These are phyloP conservation scores for Tuber magnatum DNA, from an alignment of 495 filamentous ascomycete genomes.

Conservation along the genomic window DNA sequence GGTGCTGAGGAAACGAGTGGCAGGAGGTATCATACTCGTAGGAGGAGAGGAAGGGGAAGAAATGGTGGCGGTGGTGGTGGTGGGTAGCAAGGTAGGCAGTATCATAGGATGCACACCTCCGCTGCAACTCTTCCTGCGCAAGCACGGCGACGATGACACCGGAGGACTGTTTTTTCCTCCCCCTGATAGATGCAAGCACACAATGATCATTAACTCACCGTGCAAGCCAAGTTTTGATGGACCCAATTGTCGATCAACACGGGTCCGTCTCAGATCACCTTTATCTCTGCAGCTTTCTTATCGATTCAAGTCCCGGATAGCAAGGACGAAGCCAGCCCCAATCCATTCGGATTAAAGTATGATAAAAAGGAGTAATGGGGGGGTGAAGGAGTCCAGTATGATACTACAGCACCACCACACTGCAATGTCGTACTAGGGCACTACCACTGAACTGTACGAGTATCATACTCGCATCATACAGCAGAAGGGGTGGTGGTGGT, in stretches of 20 bases:
- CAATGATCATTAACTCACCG: constrained; percentile 1
- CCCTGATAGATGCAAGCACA: not conserved
- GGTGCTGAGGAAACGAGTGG: not conserved
- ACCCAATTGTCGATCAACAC: constrained; percentile 3
- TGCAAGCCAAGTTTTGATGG: not conserved
- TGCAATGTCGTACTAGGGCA: not conserved
- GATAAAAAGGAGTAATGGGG: not conserved
- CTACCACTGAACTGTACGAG: too few relatives aligned
- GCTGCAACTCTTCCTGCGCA: not conserved
- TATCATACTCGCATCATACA: too few relatives aligned
- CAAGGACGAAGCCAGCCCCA: constrained; percentile 1
- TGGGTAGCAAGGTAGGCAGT: too few relatives aligned
- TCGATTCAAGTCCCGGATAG: not conserved
- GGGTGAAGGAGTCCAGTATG: not conserved
- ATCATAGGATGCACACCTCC: not conserved
- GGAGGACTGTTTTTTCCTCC: not conserved
- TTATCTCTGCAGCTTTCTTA: constrained; percentile 1
- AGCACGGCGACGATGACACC: not conserved
- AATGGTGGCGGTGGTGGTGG: not conserved
- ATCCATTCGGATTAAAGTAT: not conserved
- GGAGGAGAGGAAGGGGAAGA: not conserved
- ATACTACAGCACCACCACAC: not conserved
- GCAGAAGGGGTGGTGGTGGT: not conserved
- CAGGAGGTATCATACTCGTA: too few relatives aligned
- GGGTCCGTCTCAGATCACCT: not conserved